A percentile compares a stretch with the other conserved stretches of the same genome.
phyloP scores from a whole-genome alignment of 2,329 filamentous ascomycete genomes.

The Fusarium sterilihyphosum region DNA sequence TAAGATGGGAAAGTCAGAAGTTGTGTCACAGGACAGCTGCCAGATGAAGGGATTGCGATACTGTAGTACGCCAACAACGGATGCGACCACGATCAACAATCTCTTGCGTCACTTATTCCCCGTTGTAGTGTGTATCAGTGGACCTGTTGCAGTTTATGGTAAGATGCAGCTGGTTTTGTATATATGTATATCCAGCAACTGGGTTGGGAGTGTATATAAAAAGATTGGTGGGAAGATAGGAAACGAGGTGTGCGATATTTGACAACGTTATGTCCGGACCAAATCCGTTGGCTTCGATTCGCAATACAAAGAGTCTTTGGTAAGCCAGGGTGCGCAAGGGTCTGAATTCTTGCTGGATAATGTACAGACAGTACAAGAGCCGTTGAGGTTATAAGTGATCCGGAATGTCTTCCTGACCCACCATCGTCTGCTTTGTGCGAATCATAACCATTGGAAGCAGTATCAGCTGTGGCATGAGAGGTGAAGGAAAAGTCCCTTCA shows the following conservation, averaged over 20 bases:
- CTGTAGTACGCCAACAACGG: conserved; percentile 4
- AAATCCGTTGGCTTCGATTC: not conserved
- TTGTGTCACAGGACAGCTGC: not conserved
- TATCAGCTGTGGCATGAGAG: not conserved
- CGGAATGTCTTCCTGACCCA: not conserved
- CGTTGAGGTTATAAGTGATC: not conserved
- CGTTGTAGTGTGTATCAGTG: not conserved
- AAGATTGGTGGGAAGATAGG: not conserved
- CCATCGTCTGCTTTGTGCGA: not conserved
- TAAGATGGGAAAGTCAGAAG: not conserved
- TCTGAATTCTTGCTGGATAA: not conserved
- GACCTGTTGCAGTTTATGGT: not conserved
- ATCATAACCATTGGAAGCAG: not conserved
- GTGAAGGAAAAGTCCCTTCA: not conserved
- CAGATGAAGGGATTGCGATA: not conserved
- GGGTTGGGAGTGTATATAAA: not conserved
- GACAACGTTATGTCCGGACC: not conserved
- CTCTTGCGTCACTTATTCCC: conserved; percentile 23
- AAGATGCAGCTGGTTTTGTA: not conserved
- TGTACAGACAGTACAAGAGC: not conserved
- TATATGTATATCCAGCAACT: not conserved
- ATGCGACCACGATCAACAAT: not conserved
- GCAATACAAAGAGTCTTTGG: not conserved
- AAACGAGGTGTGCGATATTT: not conserved
- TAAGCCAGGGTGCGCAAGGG: not conserved